Base-by-base conservation (phyloP, 352 stramenopile species). In the Globisporangium nunn region DNA sequence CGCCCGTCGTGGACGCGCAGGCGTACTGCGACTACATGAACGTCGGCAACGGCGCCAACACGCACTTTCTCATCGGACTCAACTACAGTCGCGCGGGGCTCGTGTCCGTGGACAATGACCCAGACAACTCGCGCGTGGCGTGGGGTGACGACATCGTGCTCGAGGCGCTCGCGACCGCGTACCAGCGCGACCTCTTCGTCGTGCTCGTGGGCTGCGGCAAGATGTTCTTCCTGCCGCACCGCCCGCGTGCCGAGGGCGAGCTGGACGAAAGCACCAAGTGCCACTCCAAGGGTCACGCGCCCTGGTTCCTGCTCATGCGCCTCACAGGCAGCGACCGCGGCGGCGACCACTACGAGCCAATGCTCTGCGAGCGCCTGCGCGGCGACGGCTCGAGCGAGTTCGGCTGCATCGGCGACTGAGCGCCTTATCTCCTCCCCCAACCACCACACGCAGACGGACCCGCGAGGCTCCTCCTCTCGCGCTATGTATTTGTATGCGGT, bases 271-370 rank as follows among this genome's bases (percentile, higher is more conserved):
- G 62, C 46, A 64, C 59, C 12, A 78, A 83, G 23, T 72, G 66
- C 50, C 78, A 79, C 47, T 87, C 79, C 12, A 92, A 92, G 62
- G 85, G 85, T 39, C 75, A 91, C 44, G 76, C 81, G 18, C 85
- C 85, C 43, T 95, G 85, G 85, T 95, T 95, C 59, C 58, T 95
- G 61, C 67, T 95, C 31, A 95, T 95, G 85, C 82, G 85, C 58
- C 72, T 91, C 61, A 95, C 82, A 2, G 85, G 85, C 14, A 87
- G 75, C 56, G 85, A 95, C 56, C 82, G 85, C 50, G 85, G 85
- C 10, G 85, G 85, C 31, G 85, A 95, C 62, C 85, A 95, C 59
- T 95, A 95, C 70, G 85, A 95, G 61, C 85, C 85, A 15, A 95
- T 95, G 85, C 69, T 91, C 15, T 90, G 78, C 50, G 77, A 90